Conservation (phyloP, 768 basidiomycete genomes). For the Lactarius psammicola region DNA sequence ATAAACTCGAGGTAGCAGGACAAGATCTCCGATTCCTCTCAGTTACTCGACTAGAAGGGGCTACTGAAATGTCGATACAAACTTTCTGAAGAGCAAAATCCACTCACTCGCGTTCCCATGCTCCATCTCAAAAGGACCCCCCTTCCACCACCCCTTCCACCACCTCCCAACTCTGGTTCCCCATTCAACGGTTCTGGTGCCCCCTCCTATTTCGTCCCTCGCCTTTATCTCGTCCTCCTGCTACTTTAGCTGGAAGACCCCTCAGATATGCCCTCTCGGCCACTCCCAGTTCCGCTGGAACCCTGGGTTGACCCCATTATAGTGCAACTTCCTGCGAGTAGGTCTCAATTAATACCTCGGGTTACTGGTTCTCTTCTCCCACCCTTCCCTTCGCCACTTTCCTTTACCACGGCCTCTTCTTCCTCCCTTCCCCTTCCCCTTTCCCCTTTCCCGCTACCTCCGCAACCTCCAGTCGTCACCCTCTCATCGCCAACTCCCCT, state of each 20-base stretch:
- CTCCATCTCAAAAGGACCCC: no score
- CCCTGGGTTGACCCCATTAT: background rate
- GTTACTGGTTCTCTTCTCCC: background rate
- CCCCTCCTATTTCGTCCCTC: background rate
- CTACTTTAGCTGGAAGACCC: background rate
- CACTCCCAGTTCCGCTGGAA: background rate
- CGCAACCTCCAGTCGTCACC: background rate
- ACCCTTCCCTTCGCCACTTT: background rate
- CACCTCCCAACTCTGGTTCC: slow-evolving; percentile 1
- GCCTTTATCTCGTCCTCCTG: background rate
- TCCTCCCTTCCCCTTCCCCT: background rate
- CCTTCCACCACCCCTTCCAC: background rate
- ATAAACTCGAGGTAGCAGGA: background rate
- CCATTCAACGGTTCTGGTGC: background rate
- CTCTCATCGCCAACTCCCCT: background rate
- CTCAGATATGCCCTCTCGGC: background rate
- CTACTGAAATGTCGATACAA: background rate
- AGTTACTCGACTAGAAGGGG: background rate
- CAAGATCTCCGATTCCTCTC: background rate
- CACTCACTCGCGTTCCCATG: background rate
- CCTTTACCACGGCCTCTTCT: background rate
- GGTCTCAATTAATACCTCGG: background rate
- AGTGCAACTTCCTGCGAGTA: background rate
- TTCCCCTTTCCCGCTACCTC: background rate
- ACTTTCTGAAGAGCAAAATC: background rate